Evolutionary conservation across 2,329 filamentous ascomycete species (phyloP), one percentile per base, ranked within the genome.

Genomic region (Microdochium paspali): DNA sequence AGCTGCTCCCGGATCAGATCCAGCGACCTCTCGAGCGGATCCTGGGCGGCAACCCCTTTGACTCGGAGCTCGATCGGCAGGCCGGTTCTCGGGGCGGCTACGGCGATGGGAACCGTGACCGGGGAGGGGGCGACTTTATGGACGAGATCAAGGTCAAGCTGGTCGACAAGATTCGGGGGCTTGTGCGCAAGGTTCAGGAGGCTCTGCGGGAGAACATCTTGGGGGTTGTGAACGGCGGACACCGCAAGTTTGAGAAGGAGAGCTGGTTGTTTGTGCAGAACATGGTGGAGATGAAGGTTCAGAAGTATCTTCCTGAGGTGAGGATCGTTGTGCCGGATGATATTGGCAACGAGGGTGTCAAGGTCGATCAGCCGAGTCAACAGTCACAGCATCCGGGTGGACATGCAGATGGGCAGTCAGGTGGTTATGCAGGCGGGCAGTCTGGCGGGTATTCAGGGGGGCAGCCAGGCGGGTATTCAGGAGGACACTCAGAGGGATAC

Each of bases 181-280:
- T 72, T 2, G 61, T 72, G 4, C 64, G 63, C 18, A 72, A 71
- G 54, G 67, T 72, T 3, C 69, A 72, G 54, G 68, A 71, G 54
- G 69, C 62, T 9, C 55, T 72, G 15, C 68, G 69, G 1, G 65
- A 70, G 58, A 65, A 66, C 46, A 69, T 72, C 32, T 52, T 72
- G 67, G 66, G 61, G 0, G 61, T 72, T 1, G 69, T 72, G 20
- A 72, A 70, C 47, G 69, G 69, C 6, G 69, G 69, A 0, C 69
- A 72, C 45, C 68, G 69, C 57, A 71, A 68, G 58, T 70, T 72
- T 46, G 69, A 72, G 61, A 60, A 61, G 18, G 56, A 68, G 53
- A 72, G 67, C 50, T 72, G 69, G 69, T 54, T 69, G 6, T 71
- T 71, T 52, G 69, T 72, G 48, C 69, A 72, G 53, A 62, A 60